Conservation (phyloP, 106 monocot genomes). For the Dioscorea dumetorum region DNA sequence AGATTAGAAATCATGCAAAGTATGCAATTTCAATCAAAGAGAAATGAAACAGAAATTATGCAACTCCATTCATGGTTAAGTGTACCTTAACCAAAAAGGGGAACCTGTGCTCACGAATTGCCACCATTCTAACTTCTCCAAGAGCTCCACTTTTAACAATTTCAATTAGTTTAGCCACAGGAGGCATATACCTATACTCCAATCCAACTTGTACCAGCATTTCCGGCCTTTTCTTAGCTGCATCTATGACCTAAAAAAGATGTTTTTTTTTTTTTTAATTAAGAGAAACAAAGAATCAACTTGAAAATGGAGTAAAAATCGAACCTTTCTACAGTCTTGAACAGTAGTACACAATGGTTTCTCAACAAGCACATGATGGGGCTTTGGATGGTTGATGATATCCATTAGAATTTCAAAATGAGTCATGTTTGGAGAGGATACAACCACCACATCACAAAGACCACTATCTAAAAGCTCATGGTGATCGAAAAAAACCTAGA, state of each 20-base stretch:
- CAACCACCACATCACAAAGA: conserved; percentile 74
- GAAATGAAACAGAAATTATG: too few relatives aligned
- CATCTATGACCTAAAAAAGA: conserved; percentile 49
- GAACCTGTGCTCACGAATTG: conserved; percentile 94
- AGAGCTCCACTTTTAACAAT: conserved; percentile 54
- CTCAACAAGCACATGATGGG: conserved; percentile 77
- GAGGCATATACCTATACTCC: conserved; percentile 96
- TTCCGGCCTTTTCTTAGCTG: conserved; percentile 70
- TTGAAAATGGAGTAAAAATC: background rate
- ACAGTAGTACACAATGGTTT: conserved; percentile 89
- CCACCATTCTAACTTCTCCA: conserved; percentile 83
- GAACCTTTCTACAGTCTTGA: conserved; percentile 67
- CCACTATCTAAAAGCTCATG: conserved; percentile 71
- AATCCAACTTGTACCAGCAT: conserved; percentile 90
- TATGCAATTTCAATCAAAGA: too few relatives aligned
- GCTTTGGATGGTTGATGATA: conserved; percentile 44
- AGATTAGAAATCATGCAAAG: too few relatives aligned
- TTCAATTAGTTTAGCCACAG: conserved; percentile 84
- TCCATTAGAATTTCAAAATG: conserved; percentile 91
- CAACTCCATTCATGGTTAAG: background rate
- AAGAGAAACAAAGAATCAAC: background rate
- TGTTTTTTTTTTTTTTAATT: too few relatives aligned
- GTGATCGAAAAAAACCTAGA: conserved; percentile 59
- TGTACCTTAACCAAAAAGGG: conserved; percentile 97
- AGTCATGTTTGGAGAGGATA: conserved; percentile 96